Conservation (phyloP, 352 stramenopile species). For the Pythium phragmitis region DNA sequence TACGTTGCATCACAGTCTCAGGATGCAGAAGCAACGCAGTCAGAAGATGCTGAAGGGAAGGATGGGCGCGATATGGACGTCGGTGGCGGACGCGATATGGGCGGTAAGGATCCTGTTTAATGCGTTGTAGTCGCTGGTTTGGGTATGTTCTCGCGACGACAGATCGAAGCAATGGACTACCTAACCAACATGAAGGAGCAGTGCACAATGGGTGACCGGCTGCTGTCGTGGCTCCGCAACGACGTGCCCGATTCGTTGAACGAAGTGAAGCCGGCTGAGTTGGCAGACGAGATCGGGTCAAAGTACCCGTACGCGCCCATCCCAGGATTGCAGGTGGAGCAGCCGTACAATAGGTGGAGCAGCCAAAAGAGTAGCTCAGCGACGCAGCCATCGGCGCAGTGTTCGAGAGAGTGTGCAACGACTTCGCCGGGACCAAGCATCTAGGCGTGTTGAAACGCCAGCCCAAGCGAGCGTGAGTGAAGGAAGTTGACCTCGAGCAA, state of each 20-base stretch:
- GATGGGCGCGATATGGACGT: not conserved
- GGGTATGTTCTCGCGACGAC: not conserved
- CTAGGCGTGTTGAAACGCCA: not conserved
- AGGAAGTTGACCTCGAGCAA: not conserved
- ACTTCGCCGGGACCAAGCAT: not conserved
- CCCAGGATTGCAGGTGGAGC: not conserved
- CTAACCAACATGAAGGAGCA: not conserved
- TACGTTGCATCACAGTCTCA: too few species aligned
- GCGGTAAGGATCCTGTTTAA: not conserved
- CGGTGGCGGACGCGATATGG: not conserved
- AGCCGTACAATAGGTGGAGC: not conserved
- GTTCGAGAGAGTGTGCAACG: not conserved
- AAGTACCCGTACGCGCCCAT: not conserved
- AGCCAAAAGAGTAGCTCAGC: not conserved
- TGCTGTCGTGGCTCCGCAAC: not conserved
- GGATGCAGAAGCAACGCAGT: too few species aligned
- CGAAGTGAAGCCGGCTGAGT: not conserved
- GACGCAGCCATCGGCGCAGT: not conserved
- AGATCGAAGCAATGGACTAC: constrained; percentile 8
- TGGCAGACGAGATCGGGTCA: not conserved
- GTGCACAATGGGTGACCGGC: not conserved
- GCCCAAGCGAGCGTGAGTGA: not conserved
- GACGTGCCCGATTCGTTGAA: not conserved
- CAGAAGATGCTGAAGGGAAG: too few species aligned
- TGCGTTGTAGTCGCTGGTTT: not conserved